Evolutionary conservation across 805 yeast genomes (phyloP), one percentile per base, ranked within the genome.

Genomic region (Saccharomycodes ludwigii): DNA sequence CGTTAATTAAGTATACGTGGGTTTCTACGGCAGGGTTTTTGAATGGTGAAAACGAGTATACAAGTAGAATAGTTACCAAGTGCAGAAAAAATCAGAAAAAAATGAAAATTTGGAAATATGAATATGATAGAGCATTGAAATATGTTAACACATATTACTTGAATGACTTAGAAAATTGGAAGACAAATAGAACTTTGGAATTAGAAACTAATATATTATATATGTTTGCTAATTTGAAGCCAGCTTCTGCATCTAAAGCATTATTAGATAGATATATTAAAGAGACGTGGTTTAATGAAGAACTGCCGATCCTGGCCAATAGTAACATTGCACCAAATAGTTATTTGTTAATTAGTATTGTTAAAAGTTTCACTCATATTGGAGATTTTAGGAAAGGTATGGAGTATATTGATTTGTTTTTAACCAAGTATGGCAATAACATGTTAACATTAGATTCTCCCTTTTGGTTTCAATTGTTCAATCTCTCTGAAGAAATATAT

Each of bases 151-250:
- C n/a, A n/a, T n/a, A n/a, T n/a, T n/a, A n/a, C n/a, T n/a, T n/a
- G n/a, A n/a, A n/a, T n/a, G n/a, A n/a, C n/a, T n/a, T n/a, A n/a
- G n/a, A n/a, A n/a, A n/a, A n/a, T n/a, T 32, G 32, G 29, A 15
- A 34, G 10, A 23, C 31, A 24, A 23, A 22, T 10, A 34, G 30
- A 27, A 29, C 34, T 18, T 34, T 30, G 10, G 34, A 34, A n/a
- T 37, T 50, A 25, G 47, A 47, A 21, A 19, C 48, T 8, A 35
- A 45, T 7, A 30, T 53, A 9, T 37, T 51, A 12, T 44, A 48
- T 29, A 41, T 51, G 1, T 35, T 53, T 19, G 48, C 51, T 3
- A 41, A 39, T 22, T 29, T 40, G 40, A 43, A 40, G 1, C 47
- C 46, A 26, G 26, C 35, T 3, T n/a, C n/a, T n/a, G n/a, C n/a